Evolutionary conservation across 2,329 filamentous ascomycete genomes (phyloP), one percentile per base, ranked within the genome.

Genomic region (Aspergillus sp.): DNA sequence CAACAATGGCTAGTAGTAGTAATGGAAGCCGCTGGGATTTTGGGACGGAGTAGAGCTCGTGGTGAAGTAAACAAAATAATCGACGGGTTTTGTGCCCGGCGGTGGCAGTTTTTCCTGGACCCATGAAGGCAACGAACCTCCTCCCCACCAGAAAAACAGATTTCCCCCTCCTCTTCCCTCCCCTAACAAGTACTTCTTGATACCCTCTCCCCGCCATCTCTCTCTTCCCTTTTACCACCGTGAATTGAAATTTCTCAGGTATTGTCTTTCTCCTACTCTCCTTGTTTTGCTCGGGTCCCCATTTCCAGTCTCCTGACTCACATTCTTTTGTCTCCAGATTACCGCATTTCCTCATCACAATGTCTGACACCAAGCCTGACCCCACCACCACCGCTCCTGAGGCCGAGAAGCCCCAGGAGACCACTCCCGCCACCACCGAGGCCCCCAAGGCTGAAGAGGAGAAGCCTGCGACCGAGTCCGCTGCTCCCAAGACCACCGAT

Each of bases 351-450:
- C 47, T 55, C 44, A 47, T 53, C 65, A 68, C 54, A 58, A 75
- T 75, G 73, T 73, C 73, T 70, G 73, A 74, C 54, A 67, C 68
- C 50, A 75, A 75, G 66, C 63, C 69, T 54, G 71, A 75, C 69
- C 71, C 73, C 70, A 65, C 72, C 66, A 69, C 68, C 60, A 62
- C 58, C 61, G 64, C 68, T 65, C 60, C 68, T 64, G 65, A 67
- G 54, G 58, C 58, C 52, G 57, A 64, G 48, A 64, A 69, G 61
- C 55, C 66, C 49, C 61, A 72, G 57, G 64, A 70, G 58, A 62
- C 63, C 45, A 66, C 58, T 50, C 52, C 65, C 58, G 55, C 67
- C 60, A 65, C 61, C 54, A 70, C 71, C 57, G 62, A 65, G 53
- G 61, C 62, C 42, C 50, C 59, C 30, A 73, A 64, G 60, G 52